Percentiles rank a stretch among this genome's conserved stretches.
Evolutionary conservation across 768 basidiomycete genomes (phyloP).

Genomic region (Scleroderma citrinum): DNA sequence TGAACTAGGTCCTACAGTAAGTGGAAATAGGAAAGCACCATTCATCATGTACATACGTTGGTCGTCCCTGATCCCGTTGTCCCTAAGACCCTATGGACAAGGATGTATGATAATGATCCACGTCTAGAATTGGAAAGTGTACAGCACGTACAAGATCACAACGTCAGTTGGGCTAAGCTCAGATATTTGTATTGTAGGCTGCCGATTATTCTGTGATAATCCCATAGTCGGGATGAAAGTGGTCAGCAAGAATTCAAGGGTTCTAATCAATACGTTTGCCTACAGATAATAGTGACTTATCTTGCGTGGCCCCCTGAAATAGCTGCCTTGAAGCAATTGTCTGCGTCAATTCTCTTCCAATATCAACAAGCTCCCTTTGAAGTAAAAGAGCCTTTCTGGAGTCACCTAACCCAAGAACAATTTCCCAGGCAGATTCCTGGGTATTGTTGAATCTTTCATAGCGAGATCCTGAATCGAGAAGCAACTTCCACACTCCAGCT

Average conservation of each 20-base stretch:
- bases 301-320: no score
- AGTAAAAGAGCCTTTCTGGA: not conserved
- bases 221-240: no score
- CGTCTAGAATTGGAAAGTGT: no score
- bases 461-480: not conserved
- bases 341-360: not conserved
- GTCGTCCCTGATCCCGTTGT: not conserved
- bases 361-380: not conserved
- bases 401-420: not conserved
- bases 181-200: not conserved
- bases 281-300: not conserved
- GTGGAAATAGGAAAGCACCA: not conserved
- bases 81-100: not conserved
- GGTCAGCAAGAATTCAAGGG: not conserved
- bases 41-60: not conserved
- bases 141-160: not conserved
- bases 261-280: no score
- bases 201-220: not conserved
- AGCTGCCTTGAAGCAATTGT: not conserved
- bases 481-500: not conserved
- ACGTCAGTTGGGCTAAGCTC: not conserved
- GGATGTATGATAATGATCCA: not conserved
- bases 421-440: not conserved
- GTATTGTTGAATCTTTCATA: not conserved
- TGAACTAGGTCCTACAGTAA: not conserved